Conservation (phyloP, 2,329 filamentous ascomycete genomes). For the Hypoxylon sp. region DNA sequence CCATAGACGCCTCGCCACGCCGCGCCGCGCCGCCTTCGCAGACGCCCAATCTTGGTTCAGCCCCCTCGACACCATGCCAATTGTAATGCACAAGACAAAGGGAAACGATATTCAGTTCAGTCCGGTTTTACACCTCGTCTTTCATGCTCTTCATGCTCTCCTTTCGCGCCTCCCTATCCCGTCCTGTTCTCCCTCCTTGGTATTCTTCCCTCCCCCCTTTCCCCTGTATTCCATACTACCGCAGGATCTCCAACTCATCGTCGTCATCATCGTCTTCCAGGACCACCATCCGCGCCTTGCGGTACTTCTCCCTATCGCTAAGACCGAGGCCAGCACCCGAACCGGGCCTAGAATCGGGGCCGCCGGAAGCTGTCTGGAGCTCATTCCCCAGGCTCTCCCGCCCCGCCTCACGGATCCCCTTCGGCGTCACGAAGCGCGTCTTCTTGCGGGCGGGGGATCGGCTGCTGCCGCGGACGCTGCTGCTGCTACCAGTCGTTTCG, state of each 20-base stretch:
- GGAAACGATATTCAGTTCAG: neutral
- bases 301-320: neutral
- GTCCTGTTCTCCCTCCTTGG: neutral
- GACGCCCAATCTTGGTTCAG: constrained; percentile 21
- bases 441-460: constrained; percentile 74
- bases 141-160: too few relatives aligned
- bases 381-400: constrained; percentile 78
- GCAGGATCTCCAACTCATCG: constrained; percentile 62
- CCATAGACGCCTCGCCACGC: constrained; percentile 6
- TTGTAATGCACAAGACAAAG: constrained; percentile 9
- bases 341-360: neutral
- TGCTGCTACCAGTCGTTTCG: constrained; percentile 47
- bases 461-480: constrained; percentile 50
- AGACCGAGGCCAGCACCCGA: neutral
- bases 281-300: constrained; percentile 40
- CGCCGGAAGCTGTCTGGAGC: constrained; percentile 40
- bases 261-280: constrained; percentile 56
- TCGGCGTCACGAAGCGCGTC: constrained; percentile 84
- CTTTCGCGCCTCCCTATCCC: neutral
- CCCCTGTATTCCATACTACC: constrained; percentile 4
- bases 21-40: constrained; percentile 14
- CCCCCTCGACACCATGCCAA: constrained; percentile 1
- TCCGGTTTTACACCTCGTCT: neutral
- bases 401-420: constrained; percentile 83
- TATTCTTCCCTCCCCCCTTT: neutral